Evolutionary conservation across 257 asterid species (phyloP), one percentile per base, ranked within the genome.

Genomic region (Hygrophila difformis): DNA sequence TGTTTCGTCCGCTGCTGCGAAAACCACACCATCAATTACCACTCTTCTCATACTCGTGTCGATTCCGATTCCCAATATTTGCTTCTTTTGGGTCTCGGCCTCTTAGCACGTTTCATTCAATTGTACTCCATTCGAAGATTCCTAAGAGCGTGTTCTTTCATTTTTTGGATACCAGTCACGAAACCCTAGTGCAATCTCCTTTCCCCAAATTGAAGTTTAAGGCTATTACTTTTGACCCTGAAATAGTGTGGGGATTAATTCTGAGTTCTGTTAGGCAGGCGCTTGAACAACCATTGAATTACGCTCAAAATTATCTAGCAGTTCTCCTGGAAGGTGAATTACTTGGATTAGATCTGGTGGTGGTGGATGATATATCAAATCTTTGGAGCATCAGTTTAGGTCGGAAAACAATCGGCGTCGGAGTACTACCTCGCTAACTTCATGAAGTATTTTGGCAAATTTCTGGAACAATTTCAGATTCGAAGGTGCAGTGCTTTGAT

Each of bases 221-320:
- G 28, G 72, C 59, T 15, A 67, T 77, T 39, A 69, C 60, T 42
- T 81, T 81, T 60, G 69, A 75, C 44, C 84, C 87, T 13, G 74
- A 68, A n/a, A 56, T 58, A 19, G 93, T 81, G 12, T 70, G 69
- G 37, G 47, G 49, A 34, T 59, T 59, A 51, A 77, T 77, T 47
- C 72, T 84, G 15, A 60, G 67, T 46, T 68, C 79, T 19, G 73
- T 72, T 1, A 44, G 93, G 47, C 72, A 64, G 28, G 81, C 81
- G n/a, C 73, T 81, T 8, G 93, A 77, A 16, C 84, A 81, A 63
- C 93, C 93, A 50, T 40, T 81, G 23, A 81, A 81, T 55, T 81
- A 77, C 45, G 87, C 93, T 5, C 69, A 87, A 20, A 77, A 65
- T 63, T 74, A 77, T 37, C 48, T 77, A 16, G 88, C 73, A 14